phyloP scores from a whole-genome alignment of 306 rosid genomes.

The Cucumis melo region DNA sequence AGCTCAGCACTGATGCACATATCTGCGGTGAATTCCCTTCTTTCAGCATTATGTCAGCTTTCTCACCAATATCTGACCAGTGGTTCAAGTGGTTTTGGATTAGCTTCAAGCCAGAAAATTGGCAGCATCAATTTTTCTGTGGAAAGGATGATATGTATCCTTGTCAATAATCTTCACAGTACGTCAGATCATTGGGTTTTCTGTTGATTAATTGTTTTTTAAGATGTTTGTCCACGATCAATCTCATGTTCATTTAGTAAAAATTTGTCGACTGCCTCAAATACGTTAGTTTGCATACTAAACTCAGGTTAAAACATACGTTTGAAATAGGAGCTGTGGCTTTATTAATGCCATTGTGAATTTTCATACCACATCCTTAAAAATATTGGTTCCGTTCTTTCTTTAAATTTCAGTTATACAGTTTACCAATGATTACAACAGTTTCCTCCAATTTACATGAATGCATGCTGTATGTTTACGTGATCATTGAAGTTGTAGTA shows the following conservation, averaged over 20 bases:
- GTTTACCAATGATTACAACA: not conserved
- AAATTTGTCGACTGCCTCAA: not conserved
- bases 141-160: slow-evolving; percentile 90
- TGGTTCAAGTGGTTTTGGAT: slow-evolving; percentile 50
- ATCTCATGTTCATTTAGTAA: not conserved
- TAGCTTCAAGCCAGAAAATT: slow-evolving; percentile 61
- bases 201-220: not conserved
- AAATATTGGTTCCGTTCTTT: not conserved
- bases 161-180: slow-evolving; percentile 90
- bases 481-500: not conserved
- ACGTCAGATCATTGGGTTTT: slow-evolving; percentile 17
- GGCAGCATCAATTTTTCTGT: slow-evolving; percentile 87
- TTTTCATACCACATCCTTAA: not conserved
- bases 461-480: not conserved
- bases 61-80: slow-evolving; percentile 65
- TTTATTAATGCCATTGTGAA: not conserved
- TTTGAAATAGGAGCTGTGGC: not conserved
- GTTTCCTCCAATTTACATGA: not conserved
- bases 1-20: slow-evolving; percentile 90
- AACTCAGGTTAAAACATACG: not conserved
- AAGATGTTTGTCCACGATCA: not conserved
- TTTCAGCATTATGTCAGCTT: slow-evolving; percentile 82
- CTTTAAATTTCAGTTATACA: not conserved
- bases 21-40: slow-evolving; percentile 83
- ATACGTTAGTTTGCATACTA: not conserved